A percentile compares a stretch with the other conserved stretches of the same genome.
Conservation (phyloP, 2,329 filamentous ascomycete species). For the Nothophoma quercina region DNA sequence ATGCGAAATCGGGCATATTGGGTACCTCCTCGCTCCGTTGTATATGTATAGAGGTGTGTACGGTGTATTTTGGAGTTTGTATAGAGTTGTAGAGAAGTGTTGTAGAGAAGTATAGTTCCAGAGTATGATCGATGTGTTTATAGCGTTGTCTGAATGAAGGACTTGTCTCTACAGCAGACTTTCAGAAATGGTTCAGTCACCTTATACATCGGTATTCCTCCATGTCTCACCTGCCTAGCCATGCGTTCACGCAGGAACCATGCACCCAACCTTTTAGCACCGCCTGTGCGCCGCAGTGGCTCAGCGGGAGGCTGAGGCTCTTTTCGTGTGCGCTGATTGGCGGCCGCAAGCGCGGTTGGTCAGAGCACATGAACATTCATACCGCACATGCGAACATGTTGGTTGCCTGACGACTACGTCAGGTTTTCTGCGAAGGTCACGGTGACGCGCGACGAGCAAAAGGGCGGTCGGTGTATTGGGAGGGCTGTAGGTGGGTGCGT, state of each 20-base stretch:
- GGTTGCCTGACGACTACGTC: constrained; percentile 14
- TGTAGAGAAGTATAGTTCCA: not conserved
- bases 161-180: constrained; percentile 3
- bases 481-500: not conserved
- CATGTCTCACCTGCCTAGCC: constrained; percentile 23
- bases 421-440: not conserved
- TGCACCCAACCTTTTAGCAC: constrained; percentile 3
- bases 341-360: not conserved
- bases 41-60: not conserved
- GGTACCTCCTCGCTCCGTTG: not conserved
- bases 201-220: constrained; percentile 13
- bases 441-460: constrained; percentile 4
- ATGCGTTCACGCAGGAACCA: constrained; percentile 6
- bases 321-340: constrained; percentile 6
- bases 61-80: not conserved
- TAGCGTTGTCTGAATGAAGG: not conserved
- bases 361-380: constrained; percentile 10
- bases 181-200: not conserved
- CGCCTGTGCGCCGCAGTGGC: constrained; percentile 14
- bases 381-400: constrained; percentile 17
- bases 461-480: not conserved
- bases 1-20: constrained; percentile 39
- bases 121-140: no score
- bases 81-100: not conserved
- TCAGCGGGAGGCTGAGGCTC: constrained; percentile 15